phyloP scores from a whole-genome alignment of 495 filamentous ascomycete genomes.

The Penicillium ochrochloron region DNA sequence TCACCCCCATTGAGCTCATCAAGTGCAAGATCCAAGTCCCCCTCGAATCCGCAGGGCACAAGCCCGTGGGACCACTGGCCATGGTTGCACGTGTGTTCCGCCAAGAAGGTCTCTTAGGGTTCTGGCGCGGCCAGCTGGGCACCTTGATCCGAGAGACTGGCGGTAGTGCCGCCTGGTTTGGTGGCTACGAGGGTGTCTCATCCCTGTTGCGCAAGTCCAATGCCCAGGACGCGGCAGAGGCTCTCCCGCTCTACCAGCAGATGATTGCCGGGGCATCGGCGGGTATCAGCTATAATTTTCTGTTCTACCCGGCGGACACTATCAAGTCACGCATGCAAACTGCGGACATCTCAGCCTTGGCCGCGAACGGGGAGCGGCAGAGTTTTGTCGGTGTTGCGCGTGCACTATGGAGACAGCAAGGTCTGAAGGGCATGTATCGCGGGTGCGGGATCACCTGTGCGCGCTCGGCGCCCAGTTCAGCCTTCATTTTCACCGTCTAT shows the following conservation, averaged over 20 bases:
- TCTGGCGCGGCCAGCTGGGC: constrained; percentile 94
- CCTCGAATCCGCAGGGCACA: constrained; percentile 42
- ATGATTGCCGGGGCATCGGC: constrained; percentile 87
- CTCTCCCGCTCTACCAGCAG: constrained; percentile 69
- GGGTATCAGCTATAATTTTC: constrained; percentile 92
- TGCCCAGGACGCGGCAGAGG: constrained; percentile 16
- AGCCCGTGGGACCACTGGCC: constrained; percentile 54
- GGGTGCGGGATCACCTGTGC: constrained; percentile 93
- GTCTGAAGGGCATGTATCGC: constrained; percentile 82
- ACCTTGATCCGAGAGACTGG: constrained; percentile 94
- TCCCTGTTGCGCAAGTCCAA: constrained; percentile 59
- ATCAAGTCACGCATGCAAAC: constrained; percentile 98
- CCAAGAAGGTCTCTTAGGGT: constrained; percentile 79
- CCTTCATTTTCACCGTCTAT: constrained; percentile 94
- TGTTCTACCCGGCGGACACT: constrained; percentile 96
- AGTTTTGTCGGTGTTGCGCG: constrained; percentile 72
- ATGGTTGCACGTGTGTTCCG: constrained; percentile 78
- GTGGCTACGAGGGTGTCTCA: constrained; percentile 80
- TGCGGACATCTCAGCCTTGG: constrained; percentile 59
- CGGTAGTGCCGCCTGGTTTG: constrained; percentile 94
- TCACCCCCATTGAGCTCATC: constrained; percentile 95
- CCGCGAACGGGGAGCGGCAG: constrained; percentile 42
- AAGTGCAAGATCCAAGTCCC: constrained; percentile 98
- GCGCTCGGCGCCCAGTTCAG: constrained; percentile 89
- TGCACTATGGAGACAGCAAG: constrained; percentile 78